Evolutionary conservation across 2,329 filamentous ascomycete species (phyloP).

Genomic region (Pseudogymnoascus sp.): DNA sequence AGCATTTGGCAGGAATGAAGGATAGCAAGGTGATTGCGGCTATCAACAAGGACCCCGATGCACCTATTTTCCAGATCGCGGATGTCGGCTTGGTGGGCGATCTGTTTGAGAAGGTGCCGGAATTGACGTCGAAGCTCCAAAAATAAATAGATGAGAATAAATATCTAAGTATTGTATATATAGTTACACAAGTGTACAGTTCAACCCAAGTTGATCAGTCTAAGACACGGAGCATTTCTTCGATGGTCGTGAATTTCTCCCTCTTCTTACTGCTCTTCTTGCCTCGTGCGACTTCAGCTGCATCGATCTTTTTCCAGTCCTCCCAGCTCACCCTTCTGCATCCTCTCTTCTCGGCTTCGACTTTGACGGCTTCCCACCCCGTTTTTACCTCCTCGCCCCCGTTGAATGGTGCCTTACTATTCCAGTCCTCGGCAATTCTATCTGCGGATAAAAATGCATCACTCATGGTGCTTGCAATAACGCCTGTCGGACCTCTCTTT

Average conservation of each 20-base stretch:
- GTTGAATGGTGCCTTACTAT: constrained; percentile 41
- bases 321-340: constrained; percentile 68
- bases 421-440: constrained; percentile 74
- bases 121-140: constrained; percentile 92
- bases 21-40: constrained; percentile 99
- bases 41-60: constrained; percentile 96
- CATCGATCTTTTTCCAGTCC: constrained; percentile 82
- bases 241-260: constrained; percentile 58
- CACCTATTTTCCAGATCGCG: constrained; percentile 96
- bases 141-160: constrained; percentile 16
- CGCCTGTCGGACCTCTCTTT: constrained; percentile 87
- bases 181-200: constrained; percentile 6
- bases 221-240: constrained; percentile 52
- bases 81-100: constrained; percentile 95
- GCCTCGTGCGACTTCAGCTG: constrained; percentile 65
- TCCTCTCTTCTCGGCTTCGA: constrained; percentile 49
- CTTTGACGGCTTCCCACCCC: constrained; percentile 74
- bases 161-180: constrained; percentile 10
- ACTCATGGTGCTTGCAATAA: constrained; percentile 93
- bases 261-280: constrained; percentile 65
- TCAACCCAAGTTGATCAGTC: constrained; percentile 27
- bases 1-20: constrained; percentile 99
- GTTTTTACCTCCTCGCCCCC: constrained; percentile 34
- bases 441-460: constrained; percentile 90
- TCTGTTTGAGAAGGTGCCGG: constrained; percentile 90